Conservation (phyloP, 169 alveolate genomes). For the Sarcocystis neurona region DNA sequence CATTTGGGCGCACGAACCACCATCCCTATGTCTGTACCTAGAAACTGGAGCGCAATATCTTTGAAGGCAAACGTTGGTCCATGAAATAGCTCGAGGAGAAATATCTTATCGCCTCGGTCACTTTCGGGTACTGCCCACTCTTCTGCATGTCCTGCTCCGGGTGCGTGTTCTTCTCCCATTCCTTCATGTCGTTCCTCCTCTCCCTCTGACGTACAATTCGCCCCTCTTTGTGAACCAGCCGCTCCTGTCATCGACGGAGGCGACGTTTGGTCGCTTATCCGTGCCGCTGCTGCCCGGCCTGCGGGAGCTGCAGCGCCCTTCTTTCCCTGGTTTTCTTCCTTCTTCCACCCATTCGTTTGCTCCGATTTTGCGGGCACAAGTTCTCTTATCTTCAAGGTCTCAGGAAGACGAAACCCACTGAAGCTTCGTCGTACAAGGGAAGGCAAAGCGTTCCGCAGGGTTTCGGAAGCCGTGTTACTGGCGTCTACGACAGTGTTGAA, state of each 20-base stretch:
- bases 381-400: background rate
- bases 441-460: background rate
- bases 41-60: constrained; percentile 64
- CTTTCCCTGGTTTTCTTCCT: background rate
- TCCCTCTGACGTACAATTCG: too few relatives aligned
- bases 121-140: background rate
- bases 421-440: background rate
- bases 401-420: background rate
- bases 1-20: background rate
- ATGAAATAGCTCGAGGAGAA: constrained; percentile 61
- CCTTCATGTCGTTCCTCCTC: too few relatives aligned
- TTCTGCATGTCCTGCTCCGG: too few relatives aligned
- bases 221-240: too few relatives aligned
- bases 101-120: background rate
- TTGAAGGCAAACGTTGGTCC: constrained; percentile 70
- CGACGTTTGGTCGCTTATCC: too few relatives aligned
- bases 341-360: constrained; percentile 3
- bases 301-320: background rate
- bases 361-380: background rate
- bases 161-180: too few relatives aligned
- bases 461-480: background rate
- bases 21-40: too few relatives aligned
- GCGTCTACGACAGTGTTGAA: background rate
- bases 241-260: too few relatives aligned
- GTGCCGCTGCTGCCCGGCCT: background rate